Evolutionary conservation across 768 basidiomycete species (phyloP), one percentile per base, ranked within the genome.

Genomic region (Sarcomyxa edulis): DNA sequence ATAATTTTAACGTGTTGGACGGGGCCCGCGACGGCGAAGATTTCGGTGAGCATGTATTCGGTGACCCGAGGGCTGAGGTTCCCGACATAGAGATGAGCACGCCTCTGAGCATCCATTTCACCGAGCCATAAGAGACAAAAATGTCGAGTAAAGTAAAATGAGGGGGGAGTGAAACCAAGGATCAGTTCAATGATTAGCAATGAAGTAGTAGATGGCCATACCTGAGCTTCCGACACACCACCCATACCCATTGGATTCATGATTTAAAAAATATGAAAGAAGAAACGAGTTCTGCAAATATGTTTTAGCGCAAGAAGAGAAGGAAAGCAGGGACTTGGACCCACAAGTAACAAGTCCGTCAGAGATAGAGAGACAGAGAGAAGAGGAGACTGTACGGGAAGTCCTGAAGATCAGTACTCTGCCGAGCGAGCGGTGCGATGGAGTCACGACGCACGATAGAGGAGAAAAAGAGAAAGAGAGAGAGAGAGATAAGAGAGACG

Each of bases 1-100:
- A 99, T 98, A 63, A 99, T 98, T 81, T 99, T 99, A 62, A 97
- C 95, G 61, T 94, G 89, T 64, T 95, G 91, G 46, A 98, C 96
- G 44, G 92, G 86, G 31, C 95, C 96, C 58, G 91, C 91, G 55
- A 93, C 90, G 60, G 91, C 91, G 59, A 93, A 94, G 46, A 93
- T 94, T 64, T 98, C 95, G 30, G 90, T 92, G 58, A 98, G 83
- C 89, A 98, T 98, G 69, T 93, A 95, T 70, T 98, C 96, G 38
- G 94, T 98, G 37, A 99, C 96, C 31, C 96, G 80, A 48, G 95
- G 93, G 56, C 88, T 92, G 60, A 99, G 73, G 65, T 98, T 98
- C 46, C 96, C 96, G 62, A 99, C 90, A 62, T 99, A 99, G 52
- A 99, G 84, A 71, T 99, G 96, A 50, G 96, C 94, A 51, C 93